Evolutionary conservation across 116 monocot species (phyloP).

Genomic region (Thalassia testudinum): DNA sequence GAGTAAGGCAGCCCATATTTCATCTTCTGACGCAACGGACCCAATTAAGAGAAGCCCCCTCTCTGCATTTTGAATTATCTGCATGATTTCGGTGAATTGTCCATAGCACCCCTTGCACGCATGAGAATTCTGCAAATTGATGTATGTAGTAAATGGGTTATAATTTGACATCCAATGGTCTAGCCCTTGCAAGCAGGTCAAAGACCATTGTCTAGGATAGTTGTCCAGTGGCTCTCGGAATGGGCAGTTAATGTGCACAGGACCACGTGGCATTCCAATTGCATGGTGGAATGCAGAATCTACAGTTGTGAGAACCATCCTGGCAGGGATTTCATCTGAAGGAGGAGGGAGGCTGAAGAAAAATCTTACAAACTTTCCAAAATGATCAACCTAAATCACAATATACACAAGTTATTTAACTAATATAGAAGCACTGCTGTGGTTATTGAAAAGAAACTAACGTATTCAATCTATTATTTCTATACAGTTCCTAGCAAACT

Average conservation of each 20-base stretch:
- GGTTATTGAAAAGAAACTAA: neutral
- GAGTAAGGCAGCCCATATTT: conserved; percentile 63
- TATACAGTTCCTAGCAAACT: neutral
- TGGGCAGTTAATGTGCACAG: conserved; percentile 85
- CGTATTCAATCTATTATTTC: neutral
- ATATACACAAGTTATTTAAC: neutral
- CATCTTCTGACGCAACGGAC: conserved; percentile 58
- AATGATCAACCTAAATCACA: conserved; percentile 66
- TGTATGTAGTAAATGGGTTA: conserved; percentile 71
- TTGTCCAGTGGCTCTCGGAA: conserved; percentile 76
- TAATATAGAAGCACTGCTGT: no score
- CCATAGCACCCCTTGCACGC: conserved; percentile 5
- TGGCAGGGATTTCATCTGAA: conserved; percentile 55
- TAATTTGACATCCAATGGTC: conserved; percentile 47
- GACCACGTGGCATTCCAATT: conserved; percentile 56
- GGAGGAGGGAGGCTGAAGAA: conserved; percentile 81
- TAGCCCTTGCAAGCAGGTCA: conserved; percentile 58
- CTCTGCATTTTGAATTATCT: conserved; percentile 41
- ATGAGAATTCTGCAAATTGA: conserved; percentile 20
- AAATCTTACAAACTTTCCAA: conserved; percentile 70
- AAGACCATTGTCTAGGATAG: conserved; percentile 34
- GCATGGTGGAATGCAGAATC: conserved; percentile 67
- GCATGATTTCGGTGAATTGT: conserved; percentile 31
- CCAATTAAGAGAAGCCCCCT: conserved; percentile 64
- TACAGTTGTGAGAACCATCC: conserved; percentile 85